phyloP scores from a whole-genome alignment of 169 alveolate genomes.

The Plasmodium blacklocki region DNA sequence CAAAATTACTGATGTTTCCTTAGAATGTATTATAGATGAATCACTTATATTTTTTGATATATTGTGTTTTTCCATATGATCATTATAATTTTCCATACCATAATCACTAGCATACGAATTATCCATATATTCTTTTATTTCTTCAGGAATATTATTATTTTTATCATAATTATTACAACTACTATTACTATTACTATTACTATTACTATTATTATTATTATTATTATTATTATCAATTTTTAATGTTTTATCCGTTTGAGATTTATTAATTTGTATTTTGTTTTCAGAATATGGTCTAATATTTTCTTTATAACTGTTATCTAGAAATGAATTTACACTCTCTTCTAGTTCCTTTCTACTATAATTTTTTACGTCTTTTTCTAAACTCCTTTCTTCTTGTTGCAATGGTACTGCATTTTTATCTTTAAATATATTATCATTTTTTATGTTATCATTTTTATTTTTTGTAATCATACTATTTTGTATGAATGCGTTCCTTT shows the following conservation, averaged over 20 bases:
- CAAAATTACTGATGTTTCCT: no score
- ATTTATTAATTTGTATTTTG: neutral
- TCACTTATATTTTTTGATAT: no score
- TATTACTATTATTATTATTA: neutral
- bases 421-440: constrained; percentile 24
- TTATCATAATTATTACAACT: neutral
- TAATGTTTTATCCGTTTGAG: neutral
- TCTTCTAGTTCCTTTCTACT: constrained; percentile 11
- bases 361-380: neutral
- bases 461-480: constrained; percentile 28
- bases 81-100: constrained; percentile 38
- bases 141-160: neutral
- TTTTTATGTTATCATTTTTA: constrained; percentile 6
- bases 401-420: no score
- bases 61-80: constrained; percentile 3
- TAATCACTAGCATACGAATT: constrained; percentile 18
- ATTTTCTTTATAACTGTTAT: constrained; percentile 15
- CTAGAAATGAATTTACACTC: constrained; percentile 46
- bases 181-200: neutral
- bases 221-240: neutral
- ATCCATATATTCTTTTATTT: constrained; percentile 4
- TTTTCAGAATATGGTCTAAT: neutral
- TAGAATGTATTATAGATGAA: no score
- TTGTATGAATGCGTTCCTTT: constrained; percentile 50
- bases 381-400: constrained; percentile 3